Percentiles rank a stretch among this genome's conserved stretches.
Conservation (phyloP, 352 stramenopile genomes). For the Salisapilia sapeloensis region DNA sequence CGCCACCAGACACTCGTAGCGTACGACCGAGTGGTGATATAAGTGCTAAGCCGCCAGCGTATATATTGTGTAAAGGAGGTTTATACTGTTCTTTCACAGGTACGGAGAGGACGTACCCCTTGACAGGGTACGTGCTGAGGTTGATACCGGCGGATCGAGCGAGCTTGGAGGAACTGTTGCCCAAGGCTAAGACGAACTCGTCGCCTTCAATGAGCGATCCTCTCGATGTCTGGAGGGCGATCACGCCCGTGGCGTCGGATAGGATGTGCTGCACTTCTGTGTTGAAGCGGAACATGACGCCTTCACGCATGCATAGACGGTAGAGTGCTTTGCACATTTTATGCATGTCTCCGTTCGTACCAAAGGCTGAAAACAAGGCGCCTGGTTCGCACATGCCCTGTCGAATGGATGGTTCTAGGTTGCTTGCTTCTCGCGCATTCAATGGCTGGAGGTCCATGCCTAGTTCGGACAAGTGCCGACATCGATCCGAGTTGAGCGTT, state of each 20-base stretch:
- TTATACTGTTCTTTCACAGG: slow-evolving; percentile 44
- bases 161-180: slow-evolving; percentile 55
- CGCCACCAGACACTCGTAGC: slow-evolving; percentile 61
- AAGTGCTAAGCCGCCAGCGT: slow-evolving; percentile 55
- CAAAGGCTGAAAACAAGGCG: slow-evolving; percentile 61
- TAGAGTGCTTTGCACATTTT: slow-evolving; percentile 80
- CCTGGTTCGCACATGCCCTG: slow-evolving; percentile 38
- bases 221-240: slow-evolving; percentile 60
- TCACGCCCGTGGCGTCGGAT: slow-evolving; percentile 53
- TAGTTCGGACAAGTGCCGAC: slow-evolving; percentile 44
- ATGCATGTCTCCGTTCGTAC: slow-evolving; percentile 75
- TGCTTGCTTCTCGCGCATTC: slow-evolving; percentile 24
- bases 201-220: slow-evolving; percentile 77
- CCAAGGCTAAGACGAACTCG: slow-evolving; percentile 70
- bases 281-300: slow-evolving; percentile 81
- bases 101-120: slow-evolving; percentile 75
- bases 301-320: slow-evolving; percentile 54
- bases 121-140: slow-evolving; percentile 70
- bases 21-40: slow-evolving; percentile 54
- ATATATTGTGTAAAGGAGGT: slow-evolving; percentile 65
- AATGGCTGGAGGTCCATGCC: slow-evolving; percentile 65
- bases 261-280: slow-evolving; percentile 69
- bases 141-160: slow-evolving; percentile 52
- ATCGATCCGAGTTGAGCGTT: slow-evolving; percentile 59
- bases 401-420: slow-evolving; percentile 48